Evolutionary conservation across 257 asterid genomes (phyloP).

Genomic region (Jaltomata sinuosa): DNA sequence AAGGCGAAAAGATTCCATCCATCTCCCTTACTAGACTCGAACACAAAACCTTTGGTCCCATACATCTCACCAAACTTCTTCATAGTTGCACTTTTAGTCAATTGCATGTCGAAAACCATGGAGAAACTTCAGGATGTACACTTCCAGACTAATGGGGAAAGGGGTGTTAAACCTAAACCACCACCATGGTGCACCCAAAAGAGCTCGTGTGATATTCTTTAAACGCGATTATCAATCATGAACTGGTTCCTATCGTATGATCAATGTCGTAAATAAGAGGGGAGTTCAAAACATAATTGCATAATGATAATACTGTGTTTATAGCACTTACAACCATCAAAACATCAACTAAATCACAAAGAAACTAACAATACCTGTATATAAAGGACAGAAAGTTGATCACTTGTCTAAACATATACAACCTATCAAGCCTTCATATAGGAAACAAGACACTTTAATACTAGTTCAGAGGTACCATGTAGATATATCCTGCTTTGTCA

Average conservation of each 20-base stretch:
- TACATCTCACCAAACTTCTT: background rate
- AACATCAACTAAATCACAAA: background rate
- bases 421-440: background rate
- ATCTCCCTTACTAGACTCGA: background rate
- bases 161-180: background rate
- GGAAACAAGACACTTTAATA: background rate
- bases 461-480: conserved; percentile 9
- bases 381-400: background rate
- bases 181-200: background rate
- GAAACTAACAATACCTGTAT: background rate
- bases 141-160: background rate
- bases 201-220: background rate
- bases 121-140: background rate
- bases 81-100: background rate
- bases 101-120: background rate
- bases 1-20: background rate
- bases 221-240: background rate
- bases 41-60: background rate
- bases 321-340: background rate
- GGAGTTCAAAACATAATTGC: background rate
- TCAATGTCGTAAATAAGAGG: background rate
- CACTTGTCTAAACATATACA: background rate
- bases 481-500: conserved; percentile 8
- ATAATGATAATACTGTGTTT: background rate
- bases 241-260: background rate